phyloP scores from a whole-genome alignment of 768 basidiomycete genomes.

The Daedaleopsis nitida region DNA sequence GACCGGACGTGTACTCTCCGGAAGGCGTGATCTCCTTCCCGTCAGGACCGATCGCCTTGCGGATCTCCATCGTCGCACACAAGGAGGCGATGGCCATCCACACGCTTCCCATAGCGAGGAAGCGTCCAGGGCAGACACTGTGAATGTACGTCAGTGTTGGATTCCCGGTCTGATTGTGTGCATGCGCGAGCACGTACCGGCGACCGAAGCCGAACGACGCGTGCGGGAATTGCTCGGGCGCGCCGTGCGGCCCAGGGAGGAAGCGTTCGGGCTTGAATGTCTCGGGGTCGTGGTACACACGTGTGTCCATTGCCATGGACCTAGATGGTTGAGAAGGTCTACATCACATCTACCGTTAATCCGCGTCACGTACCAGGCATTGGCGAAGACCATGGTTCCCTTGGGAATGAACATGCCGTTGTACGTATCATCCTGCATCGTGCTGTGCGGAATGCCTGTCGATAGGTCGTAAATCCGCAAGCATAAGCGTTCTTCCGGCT shows the following conservation, averaged over 20 bases:
- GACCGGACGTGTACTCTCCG: conserved; percentile 43
- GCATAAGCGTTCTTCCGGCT: background rate
- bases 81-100: conserved; percentile 49
- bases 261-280: conserved; percentile 53
- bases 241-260: conserved; percentile 22
- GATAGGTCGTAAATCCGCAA: background rate
- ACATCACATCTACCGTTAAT: too few relatives aligned
- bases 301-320: conserved; percentile 30
- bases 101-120: conserved; percentile 49
- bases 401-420: conserved; percentile 28
- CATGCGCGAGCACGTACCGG: background rate
- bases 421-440: conserved; percentile 28
- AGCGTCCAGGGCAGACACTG: conserved; percentile 55
- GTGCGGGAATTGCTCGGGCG: conserved; percentile 18
- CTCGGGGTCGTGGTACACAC: conserved; percentile 44
- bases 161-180: too few relatives aligned
- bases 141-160: background rate
- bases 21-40: conserved; percentile 42
- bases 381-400: conserved; percentile 28
- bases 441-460: conserved; percentile 25
- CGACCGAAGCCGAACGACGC: conserved; percentile 16
- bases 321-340: conserved; percentile 14
- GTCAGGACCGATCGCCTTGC: conserved; percentile 41
- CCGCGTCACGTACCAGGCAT: conserved; percentile 20
- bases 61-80: conserved; percentile 47